Evolutionary conservation across 2,329 filamentous ascomycete genomes (phyloP), one percentile per base, ranked within the genome.

Genomic region (Trichoderma sp.): DNA sequence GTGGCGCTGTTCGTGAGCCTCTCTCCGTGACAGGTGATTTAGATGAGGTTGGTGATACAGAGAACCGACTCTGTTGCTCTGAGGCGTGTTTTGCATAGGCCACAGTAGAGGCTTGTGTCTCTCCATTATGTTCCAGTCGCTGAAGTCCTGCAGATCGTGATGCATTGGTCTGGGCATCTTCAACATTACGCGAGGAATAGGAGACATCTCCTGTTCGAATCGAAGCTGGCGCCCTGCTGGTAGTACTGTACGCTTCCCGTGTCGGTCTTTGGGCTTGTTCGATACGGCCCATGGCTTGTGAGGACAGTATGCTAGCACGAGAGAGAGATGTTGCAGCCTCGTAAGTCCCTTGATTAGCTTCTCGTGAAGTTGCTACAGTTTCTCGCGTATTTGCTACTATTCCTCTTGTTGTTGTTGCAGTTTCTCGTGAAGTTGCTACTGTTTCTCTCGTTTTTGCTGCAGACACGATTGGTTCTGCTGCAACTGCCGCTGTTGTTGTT

Each of bases 281-380:
- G 45, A 48, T 12, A 2, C 19, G 64, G 5, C 32, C 32, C n/a
- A 42, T 27, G n/a, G 19, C 53, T 29, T 59, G 42, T 12, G 54
- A 52, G 4, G 54, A 12, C 10, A 34, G 15, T 32, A 35, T 35
- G 8, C 25, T 45, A 39, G 54, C 27, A 17, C 54, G 19, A 50
- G 53, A 19, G 6, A 39, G 34, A 4, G 15, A 17, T 50, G 37
- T 37, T 6, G 25, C 17, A 9, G 15, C n/a, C 17, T n/a, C 35
- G 56, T 52, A 32, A 27, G 13, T 19, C 48, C 48, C 48, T 13
- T 50, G 60, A 4, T 37, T 19, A 19, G 34, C 27, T 32, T 15
- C 86, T 67, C 87, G 85, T 0, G 87, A 86, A 12, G 84, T 85
- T 83, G 91, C n/a, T n/a, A n/a, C n/a, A n/a, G n/a, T 29, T 29